Evolutionary conservation across 2,329 filamentous ascomycete genomes (phyloP), one percentile per base, ranked within the genome.

Genomic region (Leptographium flavum): DNA sequence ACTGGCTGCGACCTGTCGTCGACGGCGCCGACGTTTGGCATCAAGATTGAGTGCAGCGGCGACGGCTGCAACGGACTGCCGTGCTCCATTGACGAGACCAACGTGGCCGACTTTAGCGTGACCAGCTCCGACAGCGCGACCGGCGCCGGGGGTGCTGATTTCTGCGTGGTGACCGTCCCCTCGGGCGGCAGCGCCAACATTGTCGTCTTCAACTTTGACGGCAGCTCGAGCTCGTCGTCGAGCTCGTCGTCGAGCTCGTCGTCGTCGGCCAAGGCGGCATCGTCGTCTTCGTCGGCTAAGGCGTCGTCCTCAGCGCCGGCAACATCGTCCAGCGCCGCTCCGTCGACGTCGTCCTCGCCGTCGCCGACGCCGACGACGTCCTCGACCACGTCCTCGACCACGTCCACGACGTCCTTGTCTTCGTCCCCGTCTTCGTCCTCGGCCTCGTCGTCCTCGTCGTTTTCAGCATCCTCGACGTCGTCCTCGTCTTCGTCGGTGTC

Each of bases 151-250:
- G 78, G 73, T 53, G 74, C 77, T 17, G 65, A 68, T 36, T 88
- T 86, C 62, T 90, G 84, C 54, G 83, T 87, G 40, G 83, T 84
- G 13, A 88, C 83, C 14, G 78, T 87, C 15, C 68, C 78, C 37
- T 73, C 74, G 53, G 83, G 83, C 23, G 61, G 63, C 40, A 76
- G 69, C 45, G 84, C 82, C 37, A 76, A 76, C 55, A 76, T 88
- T 51, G 73, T 85, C 23, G 74, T 84, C 33, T 75, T 65, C 55
- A 66, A 62, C 52, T 55, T 65, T 14, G 67, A 71, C 48, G 67
- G 67, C 42, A 49, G 45, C 40, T 27, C 14, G 35, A 66, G 64
- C 5, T 54, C 27, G 50, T 21, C 11, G n/a, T 19, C 44, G 54
- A 43, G 54, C 50, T 15, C 52, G 14, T 47, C 21, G 46, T 51